Conservation (phyloP, 495 filamentous ascomycete genomes). For the Neurospora tetrasperma region DNA sequence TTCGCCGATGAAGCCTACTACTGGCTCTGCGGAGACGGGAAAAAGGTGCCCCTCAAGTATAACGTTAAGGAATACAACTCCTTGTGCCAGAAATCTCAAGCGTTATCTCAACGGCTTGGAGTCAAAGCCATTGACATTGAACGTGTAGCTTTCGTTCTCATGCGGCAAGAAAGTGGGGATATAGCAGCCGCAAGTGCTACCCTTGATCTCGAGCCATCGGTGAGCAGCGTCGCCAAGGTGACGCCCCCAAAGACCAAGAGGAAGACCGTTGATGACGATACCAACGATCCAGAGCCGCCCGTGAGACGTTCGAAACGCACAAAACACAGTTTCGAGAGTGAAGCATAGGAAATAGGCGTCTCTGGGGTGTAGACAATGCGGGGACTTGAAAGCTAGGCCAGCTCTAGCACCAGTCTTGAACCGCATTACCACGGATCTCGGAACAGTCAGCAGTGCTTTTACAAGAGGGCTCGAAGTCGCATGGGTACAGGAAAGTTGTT, state of each 20-base stretch:
- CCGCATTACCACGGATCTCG: conserved; percentile 1
- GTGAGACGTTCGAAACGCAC: conserved; percentile 23
- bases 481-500: conserved; percentile 1
- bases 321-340: conserved; percentile 5
- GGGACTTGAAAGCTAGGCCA: not conserved
- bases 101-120: conserved; percentile 38
- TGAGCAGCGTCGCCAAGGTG: conserved; percentile 4
- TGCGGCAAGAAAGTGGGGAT: conserved; percentile 24
- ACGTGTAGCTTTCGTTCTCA: conserved; percentile 55
- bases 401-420: not conserved
- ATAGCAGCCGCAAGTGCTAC: conserved; percentile 2
- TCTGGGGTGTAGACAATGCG: not conserved
- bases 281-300: conserved; percentile 9
- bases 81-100: conserved; percentile 36
- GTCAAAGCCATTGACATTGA: conserved; percentile 53
- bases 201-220: not conserved
- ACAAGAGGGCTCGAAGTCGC: not conserved
- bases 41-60: conserved; percentile 48
- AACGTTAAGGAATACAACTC: conserved; percentile 50
- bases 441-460: conserved; percentile 10
- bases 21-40: conserved; percentile 47
- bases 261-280: conserved; percentile 13
- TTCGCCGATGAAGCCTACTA: conserved; percentile 68
- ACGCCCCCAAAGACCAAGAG: conserved; percentile 20
- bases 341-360: not conserved